Evolutionary conservation across 2,329 filamentous ascomycete species (phyloP), one percentile per base, ranked within the genome.

Genomic region (Paecilomyces fulvus): DNA sequence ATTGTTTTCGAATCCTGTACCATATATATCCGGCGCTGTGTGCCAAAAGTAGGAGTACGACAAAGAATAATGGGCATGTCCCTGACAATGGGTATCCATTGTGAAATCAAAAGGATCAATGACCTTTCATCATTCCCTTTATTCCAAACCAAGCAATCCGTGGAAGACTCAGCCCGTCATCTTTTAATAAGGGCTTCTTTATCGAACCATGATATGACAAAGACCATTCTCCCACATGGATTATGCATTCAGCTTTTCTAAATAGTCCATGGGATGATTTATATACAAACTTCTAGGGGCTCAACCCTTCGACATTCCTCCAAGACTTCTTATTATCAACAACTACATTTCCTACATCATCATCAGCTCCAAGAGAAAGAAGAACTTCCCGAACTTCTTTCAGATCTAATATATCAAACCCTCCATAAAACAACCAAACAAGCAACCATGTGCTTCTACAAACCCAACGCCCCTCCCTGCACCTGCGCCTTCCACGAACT

Each of bases 401-500:
- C 1, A 3, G 5, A 14, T n/a, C 21, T 10, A 9, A 49, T 23
- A 43, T n/a, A 43, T n/a, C n/a, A n/a, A n/a, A 17, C 10, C 48
- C 12, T n/a, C 21, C 25, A 12, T 9, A 20, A 21, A 10, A 11
- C 48, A 28, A 5, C 21, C 7, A 49, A 1, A 12, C 21, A 9
- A 7, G 12, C 10, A 25, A n/a, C 10, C 10, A 49, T 49, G 48
- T 53, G 52, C 52, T 53, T 53, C 33, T 53, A 37, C 52, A 53
- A 60, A 58, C 58, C 62, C 28, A 65, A 62, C 55, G 59, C 55
- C 30, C 56, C 57, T 5, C 58, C 56, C 50, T 63, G 61, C 59
- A 61, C 53, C 55, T 63, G 59, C 57, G 20, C 55, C 31, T 60
- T 62, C 60, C 53, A 57, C 50, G 59, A 61, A 51, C 62, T 65